Base-by-base conservation (phyloP, 2,329 filamentous ascomycete species). In the Talaromyces islandicus region DNA sequence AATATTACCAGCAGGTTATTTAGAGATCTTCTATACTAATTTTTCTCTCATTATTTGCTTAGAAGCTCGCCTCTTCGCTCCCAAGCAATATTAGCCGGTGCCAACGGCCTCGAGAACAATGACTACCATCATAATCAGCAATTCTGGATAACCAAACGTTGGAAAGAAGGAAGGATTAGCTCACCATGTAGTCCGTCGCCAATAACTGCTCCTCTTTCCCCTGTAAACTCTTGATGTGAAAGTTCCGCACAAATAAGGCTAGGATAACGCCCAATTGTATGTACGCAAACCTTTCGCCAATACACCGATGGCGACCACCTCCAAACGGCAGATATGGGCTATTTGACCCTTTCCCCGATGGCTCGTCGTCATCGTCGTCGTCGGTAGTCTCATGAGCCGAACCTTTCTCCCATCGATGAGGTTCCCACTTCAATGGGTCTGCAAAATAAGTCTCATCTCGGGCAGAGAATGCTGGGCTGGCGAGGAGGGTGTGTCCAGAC, bases 261-360 rank as follows among this genome's bases (percentile, higher is more conserved):
- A 88, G 80, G 66, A 97, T 95, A 51, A 91, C 92, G 72, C 92
- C 88, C 64, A 97, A 81, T 78, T 97, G 93, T 60, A 95, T 83
- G 73, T 95, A 96, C 67, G 93, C 93, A 74, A 97, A 97, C 71
- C 96, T 91, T 81, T 97, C 93, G 65, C 93, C 93, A 71, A 97
- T 97, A 77, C 93, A 97, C 66, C 93, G 84, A 77, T 97, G 93
- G 66, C 93, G 83, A 48, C 93, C 93, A 30, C 92, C 93, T 61
- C 93, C 93, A 71, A 97, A 97, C 1, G 93, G 93, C 54, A 97
- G 85, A 74, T 97, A 97, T 0, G 93, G 92, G 57, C 90, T 95
- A 62, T 85, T 86, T 14, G 91, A 88, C 59, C 93, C 93, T 81
- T 97, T 96, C 82, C 86, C 92, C 66, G 97, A 89, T 56, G 96